Evolutionary conservation across 2,329 filamentous ascomycete genomes (phyloP).

Genomic region (Fusarium zealandicum): DNA sequence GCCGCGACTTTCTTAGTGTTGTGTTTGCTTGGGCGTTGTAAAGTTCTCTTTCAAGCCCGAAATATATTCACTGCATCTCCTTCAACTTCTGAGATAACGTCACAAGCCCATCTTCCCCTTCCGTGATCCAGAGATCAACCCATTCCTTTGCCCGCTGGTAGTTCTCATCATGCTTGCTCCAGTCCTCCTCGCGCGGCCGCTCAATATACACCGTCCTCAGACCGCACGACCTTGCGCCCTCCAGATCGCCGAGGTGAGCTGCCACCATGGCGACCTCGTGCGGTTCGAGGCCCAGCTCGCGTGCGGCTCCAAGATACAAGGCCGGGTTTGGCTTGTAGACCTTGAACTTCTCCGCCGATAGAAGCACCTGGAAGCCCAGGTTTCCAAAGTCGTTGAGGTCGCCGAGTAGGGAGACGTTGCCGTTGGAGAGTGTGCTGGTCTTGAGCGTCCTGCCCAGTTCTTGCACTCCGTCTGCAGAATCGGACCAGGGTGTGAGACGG

Average conservation of each 20-base stretch:
- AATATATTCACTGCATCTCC: slow-evolving; percentile 17
- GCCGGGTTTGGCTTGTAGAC: slow-evolving; percentile 76
- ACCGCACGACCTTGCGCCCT: slow-evolving; percentile 69
- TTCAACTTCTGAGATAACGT: slow-evolving; percentile 42
- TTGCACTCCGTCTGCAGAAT: slow-evolving; percentile 64
- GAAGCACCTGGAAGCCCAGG: slow-evolving; percentile 67
- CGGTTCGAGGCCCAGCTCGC: slow-evolving; percentile 62
- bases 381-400: slow-evolving; percentile 67
- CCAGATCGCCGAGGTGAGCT: slow-evolving; percentile 74
- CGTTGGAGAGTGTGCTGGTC: slow-evolving; percentile 77
- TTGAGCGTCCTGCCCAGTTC: slow-evolving; percentile 57
- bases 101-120: slow-evolving; percentile 45
- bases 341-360: slow-evolving; percentile 74
- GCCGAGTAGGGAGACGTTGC: slow-evolving; percentile 69
- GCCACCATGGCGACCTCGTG: slow-evolving; percentile 78
- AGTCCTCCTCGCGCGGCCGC: slow-evolving; percentile 70
- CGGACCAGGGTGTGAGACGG: slow-evolving; percentile 72
- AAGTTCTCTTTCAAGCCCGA: neutral
- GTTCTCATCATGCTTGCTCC: slow-evolving; percentile 57
- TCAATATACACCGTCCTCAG: slow-evolving; percentile 79
- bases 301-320: slow-evolving; percentile 73
- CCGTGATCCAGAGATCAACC: slow-evolving; percentile 51
- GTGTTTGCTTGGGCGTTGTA: neutral
- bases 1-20: too few relatives aligned
- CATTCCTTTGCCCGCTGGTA: slow-evolving; percentile 58